Evolutionary conservation across 202 grass and related monocot genomes (phyloP), one percentile per base, ranked within the genome.

Genomic region (Setaria italica): DNA sequence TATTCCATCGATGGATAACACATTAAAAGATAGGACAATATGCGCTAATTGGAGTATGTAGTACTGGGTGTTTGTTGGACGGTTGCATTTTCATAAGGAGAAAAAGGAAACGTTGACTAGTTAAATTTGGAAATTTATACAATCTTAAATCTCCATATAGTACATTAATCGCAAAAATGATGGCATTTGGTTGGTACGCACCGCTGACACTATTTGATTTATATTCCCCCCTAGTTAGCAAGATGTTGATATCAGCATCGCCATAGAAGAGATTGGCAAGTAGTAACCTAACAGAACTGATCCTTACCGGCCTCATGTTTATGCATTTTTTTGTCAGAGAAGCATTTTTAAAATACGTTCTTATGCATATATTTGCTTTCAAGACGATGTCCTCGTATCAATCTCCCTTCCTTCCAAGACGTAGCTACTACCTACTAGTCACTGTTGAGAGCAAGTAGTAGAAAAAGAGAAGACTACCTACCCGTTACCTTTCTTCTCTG

Each of bases 361-460:
- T 75, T 81, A 82, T 67, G 11, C 12, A 68, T 87, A 81, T 51
- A 87, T 60, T 87, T 59, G 29, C 50, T 76, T 70, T 82, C 63
- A n/a, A 9, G 6, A 78, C 20, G 7, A 9, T 56, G 37, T 57
- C 49, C 29, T 42, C 39, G 11, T 84, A 74, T 78, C 67, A 80
- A 74, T 9, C 39, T 20, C 16, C 34, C 48, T 78, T 78, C 16
- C 43, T 79, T 88, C 3, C 49, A 67, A 84, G 7, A 58, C 29
- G 37, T 72, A 79, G 21, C 66, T 19, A 67, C 66, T 66, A 82
- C 71, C 85, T 87, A 45, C 78, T 76, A 17, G 7, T 56, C 57
- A 45, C 29, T 42, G 34, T 45, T 43, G 35, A 56, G 39, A 57
- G 19, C 43, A n/a, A 65, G 47, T 35, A 43, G 43, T 64, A 25